Conservation (phyloP, 192 early-diverging fungal species). For the Rhizoclosmatium sp. region DNA sequence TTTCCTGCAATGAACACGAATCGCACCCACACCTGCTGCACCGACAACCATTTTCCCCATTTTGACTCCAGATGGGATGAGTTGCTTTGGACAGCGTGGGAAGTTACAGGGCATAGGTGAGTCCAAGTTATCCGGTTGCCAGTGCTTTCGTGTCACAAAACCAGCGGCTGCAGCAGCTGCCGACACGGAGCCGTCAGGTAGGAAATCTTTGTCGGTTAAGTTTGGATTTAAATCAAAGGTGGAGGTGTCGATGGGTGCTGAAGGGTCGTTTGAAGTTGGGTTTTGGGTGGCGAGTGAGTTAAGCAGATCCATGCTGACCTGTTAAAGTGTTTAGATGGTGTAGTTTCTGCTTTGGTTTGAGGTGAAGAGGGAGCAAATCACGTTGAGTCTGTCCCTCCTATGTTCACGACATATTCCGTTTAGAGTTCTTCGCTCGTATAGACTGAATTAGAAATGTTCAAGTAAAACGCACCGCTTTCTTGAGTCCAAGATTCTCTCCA, state of each 20-base stretch:
- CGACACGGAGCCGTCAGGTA: neutral
- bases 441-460: neutral
- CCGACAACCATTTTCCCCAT: slow-evolving; percentile 38
- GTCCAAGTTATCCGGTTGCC: slow-evolving; percentile 41
- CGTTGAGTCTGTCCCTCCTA: too few relatives aligned
- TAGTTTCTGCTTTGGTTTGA: neutral
- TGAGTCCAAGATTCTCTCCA: slow-evolving; percentile 27
- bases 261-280: neutral
- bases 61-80: slow-evolving; percentile 50
- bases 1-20: slow-evolving; percentile 55
- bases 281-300: neutral
- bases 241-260: neutral
- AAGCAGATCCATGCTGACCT: slow-evolving; percentile 25
- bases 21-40: slow-evolving; percentile 20
- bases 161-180: slow-evolving; percentile 1
- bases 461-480: slow-evolving; percentile 14
- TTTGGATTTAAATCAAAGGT: slow-evolving; percentile 44
- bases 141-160: slow-evolving; percentile 46
- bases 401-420: too few relatives aligned
- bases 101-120: slow-evolving; percentile 30
- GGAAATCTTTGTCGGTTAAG: neutral
- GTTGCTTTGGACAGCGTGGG: slow-evolving; percentile 45
- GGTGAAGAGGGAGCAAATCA: neutral
- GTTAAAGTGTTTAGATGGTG: neutral
- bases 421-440: too few relatives aligned